Percentiles rank a stretch among this genome's conserved stretches.
Evolutionary conservation across 371 early-diverging fungal genomes (phyloP).

Genomic region (Mortierella sp.): DNA sequence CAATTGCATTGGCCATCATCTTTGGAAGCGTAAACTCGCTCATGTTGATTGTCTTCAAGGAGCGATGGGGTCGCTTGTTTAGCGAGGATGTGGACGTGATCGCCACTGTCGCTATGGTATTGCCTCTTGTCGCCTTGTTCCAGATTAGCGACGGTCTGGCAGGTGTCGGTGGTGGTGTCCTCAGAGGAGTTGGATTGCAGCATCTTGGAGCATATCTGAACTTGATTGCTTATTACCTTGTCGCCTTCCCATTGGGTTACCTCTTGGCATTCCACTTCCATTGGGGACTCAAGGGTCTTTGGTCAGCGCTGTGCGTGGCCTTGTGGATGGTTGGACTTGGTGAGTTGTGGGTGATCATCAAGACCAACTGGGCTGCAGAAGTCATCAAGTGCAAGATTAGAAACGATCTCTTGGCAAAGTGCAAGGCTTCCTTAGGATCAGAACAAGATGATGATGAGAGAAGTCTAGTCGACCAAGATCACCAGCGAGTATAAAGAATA

Average conservation of each 20-base stretch:
- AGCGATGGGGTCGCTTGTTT: slow-evolving; percentile 74
- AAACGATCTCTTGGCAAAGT: slow-evolving; percentile 38
- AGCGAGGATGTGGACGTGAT: slow-evolving; percentile 79
- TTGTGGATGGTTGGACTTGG: slow-evolving; percentile 65
- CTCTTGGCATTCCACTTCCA: slow-evolving; percentile 67
- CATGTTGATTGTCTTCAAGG: slow-evolving; percentile 57
- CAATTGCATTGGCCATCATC: slow-evolving; percentile 50
- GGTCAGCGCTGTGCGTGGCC: slow-evolving; percentile 73
- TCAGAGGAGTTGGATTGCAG: slow-evolving; percentile 81
- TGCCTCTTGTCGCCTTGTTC: slow-evolving; percentile 85
- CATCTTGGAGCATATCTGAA: slow-evolving; percentile 78
- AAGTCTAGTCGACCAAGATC: background rate
- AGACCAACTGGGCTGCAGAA: slow-evolving; percentile 65
- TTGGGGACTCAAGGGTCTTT: slow-evolving; percentile 75
- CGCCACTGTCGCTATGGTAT: slow-evolving; percentile 71
- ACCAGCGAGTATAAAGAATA: background rate
- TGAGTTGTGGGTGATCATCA: slow-evolving; percentile 56
- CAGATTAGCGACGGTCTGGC: slow-evolving; percentile 82
- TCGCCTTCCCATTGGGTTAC: slow-evolving; percentile 79
- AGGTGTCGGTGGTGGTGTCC: slow-evolving; percentile 77
- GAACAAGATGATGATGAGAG: slow-evolving; percentile 1
- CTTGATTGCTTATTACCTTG: slow-evolving; percentile 75
- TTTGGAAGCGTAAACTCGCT: slow-evolving; percentile 45
- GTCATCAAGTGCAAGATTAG: slow-evolving; percentile 59
- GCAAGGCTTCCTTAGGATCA: background rate